Evolutionary conservation across 2,329 filamentous ascomycete species (phyloP).

Genomic region (Nothophaeocryptopus gaeumannii): DNA sequence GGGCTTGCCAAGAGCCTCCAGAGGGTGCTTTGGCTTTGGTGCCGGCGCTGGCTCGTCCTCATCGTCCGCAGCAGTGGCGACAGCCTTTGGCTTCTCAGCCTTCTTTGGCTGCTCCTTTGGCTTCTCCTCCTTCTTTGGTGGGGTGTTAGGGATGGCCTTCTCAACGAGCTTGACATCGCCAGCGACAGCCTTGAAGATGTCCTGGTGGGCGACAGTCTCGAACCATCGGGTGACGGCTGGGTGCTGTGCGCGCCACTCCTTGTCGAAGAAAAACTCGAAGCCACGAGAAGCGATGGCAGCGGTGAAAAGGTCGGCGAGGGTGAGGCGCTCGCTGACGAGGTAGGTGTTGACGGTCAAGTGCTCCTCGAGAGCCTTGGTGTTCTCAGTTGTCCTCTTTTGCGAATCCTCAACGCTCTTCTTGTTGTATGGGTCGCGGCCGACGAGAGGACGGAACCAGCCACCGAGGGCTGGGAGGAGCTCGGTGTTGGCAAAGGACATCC

Average conservation of each 20-base stretch:
- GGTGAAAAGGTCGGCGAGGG: constrained; percentile 88
- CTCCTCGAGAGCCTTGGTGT: constrained; percentile 71
- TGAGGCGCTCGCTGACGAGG: constrained; percentile 96
- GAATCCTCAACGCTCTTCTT: constrained; percentile 92
- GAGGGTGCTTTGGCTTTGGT: constrained; percentile 95
- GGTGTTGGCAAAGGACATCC: constrained; percentile 94
- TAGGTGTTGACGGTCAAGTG: constrained; percentile 92
- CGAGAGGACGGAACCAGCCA: constrained; percentile 81
- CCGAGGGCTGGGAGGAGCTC: constrained; percentile 74
- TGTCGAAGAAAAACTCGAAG: constrained; percentile 93
- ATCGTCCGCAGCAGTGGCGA: constrained; percentile 55
- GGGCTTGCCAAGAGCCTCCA: constrained; percentile 77
- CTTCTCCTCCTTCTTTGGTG: constrained; percentile 58
- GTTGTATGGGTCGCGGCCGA: constrained; percentile 85
- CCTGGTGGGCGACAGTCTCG: constrained; percentile 88
- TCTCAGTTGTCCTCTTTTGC: constrained; percentile 66
- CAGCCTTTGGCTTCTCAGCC: constrained; percentile 52
- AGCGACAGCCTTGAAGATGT: constrained; percentile 79
- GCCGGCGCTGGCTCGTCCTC: constrained; percentile 60
- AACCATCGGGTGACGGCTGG: constrained; percentile 92
- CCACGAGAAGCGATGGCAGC: constrained; percentile 76
- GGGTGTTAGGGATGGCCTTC: constrained; percentile 69
- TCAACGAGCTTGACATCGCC: constrained; percentile 76
- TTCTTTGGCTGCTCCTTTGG: constrained; percentile 69
- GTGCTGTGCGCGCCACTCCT: constrained; percentile 77